Evolutionary conservation across 1,284 basidiomycete genomes (phyloP), one percentile per base, ranked within the genome.

Genomic region (Marasmius tenuissimus): DNA sequence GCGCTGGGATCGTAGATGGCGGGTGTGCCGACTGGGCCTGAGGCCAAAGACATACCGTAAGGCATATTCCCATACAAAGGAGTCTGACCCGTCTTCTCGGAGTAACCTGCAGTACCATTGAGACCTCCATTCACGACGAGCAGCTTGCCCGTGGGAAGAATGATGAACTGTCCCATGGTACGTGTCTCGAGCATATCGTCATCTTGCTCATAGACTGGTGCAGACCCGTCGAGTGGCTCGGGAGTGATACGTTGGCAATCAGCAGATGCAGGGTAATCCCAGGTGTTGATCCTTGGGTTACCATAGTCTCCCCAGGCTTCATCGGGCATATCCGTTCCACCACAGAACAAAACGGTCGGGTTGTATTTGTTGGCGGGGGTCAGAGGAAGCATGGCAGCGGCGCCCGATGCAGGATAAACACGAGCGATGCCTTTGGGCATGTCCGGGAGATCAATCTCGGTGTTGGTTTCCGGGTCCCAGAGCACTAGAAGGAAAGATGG

Each of bases 291-390:
- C 65, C 77, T 71, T 0, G 88, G 85, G 72, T 72, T 81, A 47
- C 84, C 83, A 68, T 83, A 86, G 65, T 87, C 83, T 52, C 83
- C 85, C 81, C 84, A 65, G 5, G 53, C 51, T 11, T 88, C 86
- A 87, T 85, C 82, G 49, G 83, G 75, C 72, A 92, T 82, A 73
- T 87, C 80, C 34, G 83, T 83, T 48, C 92, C 92, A 67, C 92
- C 92, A 69, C 92, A 94, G 79, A 94, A 93, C 60, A 93, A 72
- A 63, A 94, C 71, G 0, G 91, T 91, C 1, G 88, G 88, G 0
- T 83, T 87, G 78, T 88, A 95, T 76, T 91, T 86, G 79, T 94
- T 94, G 58, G 81, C 86, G 9, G 91, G 89, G 0, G 90, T 93
- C 40, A 94, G 77, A 0, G 93, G 93, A 4, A 93, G 76, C 90